Base-by-base conservation (phyloP, 129 eudicot genomes). In the Deinandra increscens region DNA sequence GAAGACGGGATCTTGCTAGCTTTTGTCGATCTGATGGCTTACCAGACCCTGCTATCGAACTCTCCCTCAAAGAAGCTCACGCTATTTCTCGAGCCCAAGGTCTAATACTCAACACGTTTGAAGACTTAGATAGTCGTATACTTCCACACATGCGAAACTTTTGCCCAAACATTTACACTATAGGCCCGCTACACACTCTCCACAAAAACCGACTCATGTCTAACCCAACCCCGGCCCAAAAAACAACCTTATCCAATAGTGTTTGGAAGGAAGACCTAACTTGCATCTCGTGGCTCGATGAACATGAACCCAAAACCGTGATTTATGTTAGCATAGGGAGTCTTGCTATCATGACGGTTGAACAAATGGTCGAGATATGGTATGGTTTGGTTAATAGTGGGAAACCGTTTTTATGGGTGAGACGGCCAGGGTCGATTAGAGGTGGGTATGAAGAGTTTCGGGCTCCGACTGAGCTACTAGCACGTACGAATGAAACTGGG, bases 301-400 rank as follows among this genome's bases (percentile, higher is more conserved):
- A 53, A 14, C 77, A 75, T 8, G 50, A 71, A 43, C 74, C 81
- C n/a, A 70, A 64, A 39, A 51, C 74, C 0, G 84, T 80, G 20
- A 5, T 75, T 22, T 80, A 69, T 0, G 60, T 80, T 15, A 78
- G 82, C 54, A 71, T 71, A 1, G 82, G 82, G 7, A 84, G 95
- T 69, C 39, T 79, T 2, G 75, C 84, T 1, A 66, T 53, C 37
- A 37, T 82, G 78, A 71, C 81, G 1, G 37, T 39, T 31, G 79
- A 77, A 23, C 83, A 87, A 48, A 37, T 82, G 6, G n/a, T 80
- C 17, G 95, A 87, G 60, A 37, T 87, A 43, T 87, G 87, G 95
- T 50, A 82, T 33, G 95, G 95, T 6, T 43, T 87, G 64, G 85
- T 80, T 12, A 69, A 77, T 17, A 76, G 84, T 65, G 77, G 66